phyloP scores from a whole-genome alignment of 306 rosid genomes.

The Psophocarpus tetragonolobus region DNA sequence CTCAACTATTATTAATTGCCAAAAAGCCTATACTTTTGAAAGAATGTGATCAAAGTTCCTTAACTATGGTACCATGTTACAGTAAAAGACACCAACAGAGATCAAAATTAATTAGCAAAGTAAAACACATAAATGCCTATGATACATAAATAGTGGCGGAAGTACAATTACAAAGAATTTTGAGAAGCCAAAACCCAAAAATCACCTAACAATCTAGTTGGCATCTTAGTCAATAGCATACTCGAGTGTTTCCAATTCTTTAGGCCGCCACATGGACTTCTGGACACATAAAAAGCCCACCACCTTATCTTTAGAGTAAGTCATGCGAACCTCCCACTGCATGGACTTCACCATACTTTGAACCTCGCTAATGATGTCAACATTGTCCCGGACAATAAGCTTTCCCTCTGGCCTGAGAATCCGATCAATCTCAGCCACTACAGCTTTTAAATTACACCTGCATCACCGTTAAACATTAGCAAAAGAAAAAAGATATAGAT shows the following conservation, averaged over 20 bases:
- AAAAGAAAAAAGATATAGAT: conserved; percentile 11
- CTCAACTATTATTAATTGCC: conserved; percentile 35
- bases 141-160: conserved; percentile 46
- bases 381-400: conserved; percentile 75
- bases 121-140: conserved; percentile 37
- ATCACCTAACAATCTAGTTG: conserved; percentile 28
- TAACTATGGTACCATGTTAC: conserved; percentile 39
- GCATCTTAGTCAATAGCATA: conserved; percentile 57
- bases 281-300: conserved; percentile 84
- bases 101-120: conserved; percentile 42
- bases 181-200: conserved; percentile 44
- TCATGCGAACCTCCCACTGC: conserved; percentile 93
- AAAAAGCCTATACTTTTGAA: conserved; percentile 46
- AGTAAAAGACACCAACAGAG: conserved; percentile 39
- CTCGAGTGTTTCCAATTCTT: conserved; percentile 58
- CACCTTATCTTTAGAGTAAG: conserved; percentile 70
- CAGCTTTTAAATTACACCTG: conserved; percentile 78
- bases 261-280: conserved; percentile 92
- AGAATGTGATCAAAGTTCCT: conserved; percentile 30
- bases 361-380: conserved; percentile 64
- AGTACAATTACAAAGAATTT: conserved; percentile 48
- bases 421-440: conserved; percentile 88
- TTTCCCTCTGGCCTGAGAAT: conserved; percentile 93
- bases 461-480: conserved; percentile 2
- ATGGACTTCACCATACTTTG: conserved; percentile 65